Evolutionary conservation across 2,329 filamentous ascomycete species (phyloP), one percentile per base, ranked within the genome.

Genomic region (Hyphodiscus sp.): DNA sequence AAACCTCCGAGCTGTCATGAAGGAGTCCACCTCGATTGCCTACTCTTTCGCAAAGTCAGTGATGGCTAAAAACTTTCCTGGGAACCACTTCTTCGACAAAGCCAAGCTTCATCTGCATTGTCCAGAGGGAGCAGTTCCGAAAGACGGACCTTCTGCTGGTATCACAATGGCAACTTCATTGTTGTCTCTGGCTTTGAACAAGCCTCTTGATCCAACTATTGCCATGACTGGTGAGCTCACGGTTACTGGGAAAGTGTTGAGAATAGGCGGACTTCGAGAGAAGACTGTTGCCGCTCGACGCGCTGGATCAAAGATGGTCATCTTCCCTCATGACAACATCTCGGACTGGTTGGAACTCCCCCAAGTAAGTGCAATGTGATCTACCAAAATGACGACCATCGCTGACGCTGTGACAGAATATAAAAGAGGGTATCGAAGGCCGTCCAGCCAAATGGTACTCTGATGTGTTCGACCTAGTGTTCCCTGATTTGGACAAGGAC

Each of bases 161-260:
- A 94, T 99, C 66, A 99, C 94, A 7, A 99, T 99, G 94, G 87
- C 94, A n/a, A 95, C 91, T 7, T 91, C 88, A 54, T 73, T 99
- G 64, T 76, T 99, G 49, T 92, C 87, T 50, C 76, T 99, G 57
- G 92, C 90, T 9, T 74, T 97, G 41, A 83, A 96, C 61, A 79
- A 80, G 45, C 79, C 86, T 16, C 78, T 99, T 48, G 80, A 91
- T 66, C 89, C 92, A 7, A 90, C 89, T 0, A 85, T 97, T 62
- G 92, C 95, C 55, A 99, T 99, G 94, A 99, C 94, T 1, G 94
- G 94, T 59, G 94, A 99, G 73, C 76, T 99, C 59, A 99, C 95
- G 1, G 84, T 99, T 50, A 99, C 94, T 1, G 94, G 94, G 51
- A 99, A 99, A 74, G 92, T 99, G 1, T 75, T 99, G 50, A 81